A percentile compares a stretch with the other conserved stretches of the same genome.
Evolutionary conservation across 768 basidiomycete genomes (phyloP).

Genomic region (Phlebiopsis gigantea): DNA sequence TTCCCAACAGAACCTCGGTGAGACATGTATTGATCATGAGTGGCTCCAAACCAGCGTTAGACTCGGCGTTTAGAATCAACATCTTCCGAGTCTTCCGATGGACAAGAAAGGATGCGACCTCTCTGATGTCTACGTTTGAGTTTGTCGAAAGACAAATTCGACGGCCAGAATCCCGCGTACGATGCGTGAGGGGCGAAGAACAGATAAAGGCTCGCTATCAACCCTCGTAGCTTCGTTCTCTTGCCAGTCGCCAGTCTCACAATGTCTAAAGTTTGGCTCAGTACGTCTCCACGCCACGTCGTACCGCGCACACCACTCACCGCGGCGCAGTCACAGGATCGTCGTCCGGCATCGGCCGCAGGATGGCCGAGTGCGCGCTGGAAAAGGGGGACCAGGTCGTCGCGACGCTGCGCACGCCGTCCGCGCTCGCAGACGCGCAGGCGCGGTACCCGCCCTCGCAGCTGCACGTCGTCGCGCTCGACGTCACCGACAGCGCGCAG

Average conservation of each 20-base stretch:
- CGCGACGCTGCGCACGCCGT: constrained; percentile 35
- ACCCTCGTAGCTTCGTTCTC: constrained; percentile 7
- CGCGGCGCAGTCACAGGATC: constrained; percentile 34
- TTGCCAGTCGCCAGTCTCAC: background rate
- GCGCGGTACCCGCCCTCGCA: constrained; percentile 24
- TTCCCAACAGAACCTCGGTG: no score
- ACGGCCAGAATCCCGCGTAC: no score
- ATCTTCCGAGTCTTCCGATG: no score
- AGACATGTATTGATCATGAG: no score
- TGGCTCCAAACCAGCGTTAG: no score
- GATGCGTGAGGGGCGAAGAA: no score
- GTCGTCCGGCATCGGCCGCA: constrained; percentile 34
- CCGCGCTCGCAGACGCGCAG: constrained; percentile 17
- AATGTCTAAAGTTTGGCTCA: background rate
- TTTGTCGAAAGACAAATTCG: no score
- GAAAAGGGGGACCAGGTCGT: constrained; percentile 34
- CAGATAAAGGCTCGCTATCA: constrained; percentile 13
- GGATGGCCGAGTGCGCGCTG: constrained; percentile 30
- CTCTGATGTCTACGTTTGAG: no score
- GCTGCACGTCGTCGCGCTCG: constrained; percentile 34
- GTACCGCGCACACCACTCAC: background rate
- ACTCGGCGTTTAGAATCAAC: no score
- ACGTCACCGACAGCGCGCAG: constrained; percentile 30
- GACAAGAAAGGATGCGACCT: no score
- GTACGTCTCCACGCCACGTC: background rate